A percentile compares a stretch with the other conserved stretches of the same genome.
These are phyloP conservation scores for Plenodomus tracheiphilus DNA, from an alignment of 2,329 filamentous ascomycete genomes.

Conservation along the genomic window DNA sequence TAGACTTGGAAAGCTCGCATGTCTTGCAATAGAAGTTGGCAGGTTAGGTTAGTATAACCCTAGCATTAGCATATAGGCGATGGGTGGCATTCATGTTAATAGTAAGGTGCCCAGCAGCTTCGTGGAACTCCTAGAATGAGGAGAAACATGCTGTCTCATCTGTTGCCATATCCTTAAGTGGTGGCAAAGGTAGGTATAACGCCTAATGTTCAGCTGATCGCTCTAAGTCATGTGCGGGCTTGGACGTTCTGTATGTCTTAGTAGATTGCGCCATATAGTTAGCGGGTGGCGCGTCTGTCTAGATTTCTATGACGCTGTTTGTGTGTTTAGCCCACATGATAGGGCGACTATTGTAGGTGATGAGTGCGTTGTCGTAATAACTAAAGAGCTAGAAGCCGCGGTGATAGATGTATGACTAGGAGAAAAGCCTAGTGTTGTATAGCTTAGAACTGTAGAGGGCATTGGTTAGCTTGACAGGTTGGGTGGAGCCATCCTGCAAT, in stretches of 20 bases:
- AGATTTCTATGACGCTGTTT: background rate
- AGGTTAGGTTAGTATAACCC: constrained; percentile 1
- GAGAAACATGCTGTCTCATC: background rate
- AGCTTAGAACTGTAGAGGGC: constrained; percentile 9
- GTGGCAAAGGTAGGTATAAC: too few species aligned
- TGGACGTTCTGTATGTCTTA: too few species aligned
- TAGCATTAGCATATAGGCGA: background rate
- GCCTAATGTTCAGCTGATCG: too few species aligned
- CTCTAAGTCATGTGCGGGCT: too few species aligned
- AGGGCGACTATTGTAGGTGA: background rate
- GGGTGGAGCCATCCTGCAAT: constrained; percentile 4
- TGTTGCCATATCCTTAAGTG: too few species aligned
- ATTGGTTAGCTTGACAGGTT: constrained; percentile 7
- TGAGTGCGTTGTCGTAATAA: constrained; percentile 2
- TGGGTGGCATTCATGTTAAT: background rate
- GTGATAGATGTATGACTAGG: background rate
- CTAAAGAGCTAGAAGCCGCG: background rate
- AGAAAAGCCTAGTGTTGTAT: constrained; percentile 7
- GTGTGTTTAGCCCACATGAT: constrained; percentile 1
- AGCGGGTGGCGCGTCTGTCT: background rate
- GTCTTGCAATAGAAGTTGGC: constrained; percentile 1
- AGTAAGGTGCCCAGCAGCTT: background rate
- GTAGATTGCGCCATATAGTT: too few species aligned
- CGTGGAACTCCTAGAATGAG: constrained; percentile 5
- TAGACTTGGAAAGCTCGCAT: constrained; percentile 3